Evolutionary conservation across 108 stramenopile genomes (phyloP).

Genomic region (Nitzschia sp.): DNA sequence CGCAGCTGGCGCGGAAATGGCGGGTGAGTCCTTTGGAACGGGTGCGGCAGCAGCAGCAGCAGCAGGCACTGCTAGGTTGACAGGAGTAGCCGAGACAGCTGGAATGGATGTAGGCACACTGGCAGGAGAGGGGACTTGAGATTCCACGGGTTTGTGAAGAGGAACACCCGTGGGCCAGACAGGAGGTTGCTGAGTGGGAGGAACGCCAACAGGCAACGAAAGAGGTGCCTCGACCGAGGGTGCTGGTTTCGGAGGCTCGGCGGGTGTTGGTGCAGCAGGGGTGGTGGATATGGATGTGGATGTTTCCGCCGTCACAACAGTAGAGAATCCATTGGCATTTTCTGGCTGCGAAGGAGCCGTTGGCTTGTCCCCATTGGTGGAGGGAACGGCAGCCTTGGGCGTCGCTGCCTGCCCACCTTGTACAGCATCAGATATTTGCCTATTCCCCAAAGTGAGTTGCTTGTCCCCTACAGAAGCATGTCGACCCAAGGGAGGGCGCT

Average conservation of each 20-base stretch:
- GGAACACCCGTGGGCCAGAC: not conserved
- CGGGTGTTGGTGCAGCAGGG: not conserved
- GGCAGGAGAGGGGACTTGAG: not conserved
- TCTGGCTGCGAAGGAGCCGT: not conserved
- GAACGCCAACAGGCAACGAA: not conserved
- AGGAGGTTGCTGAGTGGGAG: not conserved
- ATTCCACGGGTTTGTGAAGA: too few relatives aligned
- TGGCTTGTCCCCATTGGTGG: not conserved
- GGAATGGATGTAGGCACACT: not conserved
- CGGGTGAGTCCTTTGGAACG: not conserved
- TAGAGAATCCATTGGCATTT: not conserved
- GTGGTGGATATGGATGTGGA: not conserved
- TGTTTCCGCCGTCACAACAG: not conserved
- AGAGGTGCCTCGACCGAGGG: not conserved
- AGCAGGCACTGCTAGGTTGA: not conserved
- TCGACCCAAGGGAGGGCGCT: constrained; percentile 20
- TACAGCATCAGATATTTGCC: constrained; percentile 15
- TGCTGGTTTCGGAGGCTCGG: not conserved
- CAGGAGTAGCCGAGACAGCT: not conserved
- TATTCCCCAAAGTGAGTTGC: constrained; percentile 8
- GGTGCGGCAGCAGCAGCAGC: not conserved
- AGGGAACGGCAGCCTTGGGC: not conserved
- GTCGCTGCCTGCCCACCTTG: not conserved
- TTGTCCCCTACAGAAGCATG: constrained; percentile 20
- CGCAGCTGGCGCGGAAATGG: not conserved